Evolutionary conservation across 164 flowering plant genomes (phyloP), one percentile per base, ranked within the genome.

Genomic region (Echeveria elegans): DNA sequence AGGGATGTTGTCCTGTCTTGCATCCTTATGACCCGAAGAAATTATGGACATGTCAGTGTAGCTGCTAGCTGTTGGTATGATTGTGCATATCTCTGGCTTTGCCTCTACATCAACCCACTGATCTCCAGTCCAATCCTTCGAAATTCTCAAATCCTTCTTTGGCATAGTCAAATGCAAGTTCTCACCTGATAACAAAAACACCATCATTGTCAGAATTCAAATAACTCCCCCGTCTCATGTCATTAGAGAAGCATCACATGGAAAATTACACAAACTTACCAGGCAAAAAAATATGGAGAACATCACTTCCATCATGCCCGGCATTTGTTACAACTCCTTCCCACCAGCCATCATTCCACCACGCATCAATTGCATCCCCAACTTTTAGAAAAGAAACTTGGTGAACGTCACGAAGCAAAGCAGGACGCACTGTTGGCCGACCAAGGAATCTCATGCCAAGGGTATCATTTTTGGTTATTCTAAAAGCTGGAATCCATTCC

Each of bases 341-440:
- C 98, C 99, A 95, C 98, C 98, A 95, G 64, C 98, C 99, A 88
- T 92, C 96, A 74, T 84, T 83, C 96, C 99, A 95, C 97, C 96
- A 87, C 29, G 89, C 93, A 82, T 95, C 99, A n/a, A 90, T 88
- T 15, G 89, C 84, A 37, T 74, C 66, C 38, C 99, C 99, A 70
- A 88, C 75, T 56, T 76, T 80, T 62, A 83, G 73, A 53, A 66
- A 65, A 64, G 32, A 63, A 28, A 73, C 72, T 29, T 60, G n/a
- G 28, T 67, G 75, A 67, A 77, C 71, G 47, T 58, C 58, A 23
- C 12, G 66, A 34, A 65, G 50, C 65, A 78, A 85, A 43, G 77
- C 68, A 29, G 98, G 99, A 66, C 99, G 80, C 32, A 87, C 76
- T 9, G 85, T 88, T 21, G 76, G 86, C 43, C 98, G 96, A 56